Conservation (phyloP, 2,329 filamentous ascomycete species). For the Tolypocladium nubicola region DNA sequence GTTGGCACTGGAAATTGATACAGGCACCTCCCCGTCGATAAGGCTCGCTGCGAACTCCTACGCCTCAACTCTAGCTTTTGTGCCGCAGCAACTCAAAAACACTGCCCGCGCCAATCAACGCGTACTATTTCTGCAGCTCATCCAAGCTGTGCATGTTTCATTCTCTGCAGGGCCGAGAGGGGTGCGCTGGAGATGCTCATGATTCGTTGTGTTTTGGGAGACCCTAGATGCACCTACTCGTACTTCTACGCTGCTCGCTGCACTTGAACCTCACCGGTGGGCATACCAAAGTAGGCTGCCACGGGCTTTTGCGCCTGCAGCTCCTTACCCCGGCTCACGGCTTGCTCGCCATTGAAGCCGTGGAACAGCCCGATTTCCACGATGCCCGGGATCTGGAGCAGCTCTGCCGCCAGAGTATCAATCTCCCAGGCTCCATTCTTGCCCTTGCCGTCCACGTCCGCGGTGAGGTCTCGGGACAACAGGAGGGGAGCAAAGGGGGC, state of each 20-base stretch:
- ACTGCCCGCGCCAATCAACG: background rate
- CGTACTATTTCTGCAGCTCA: background rate
- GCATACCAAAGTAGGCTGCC: slow-evolving; percentile 90
- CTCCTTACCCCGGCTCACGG: slow-evolving; percentile 37
- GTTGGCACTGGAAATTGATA: background rate
- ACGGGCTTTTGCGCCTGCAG: slow-evolving; percentile 80
- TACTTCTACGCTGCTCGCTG: slow-evolving; percentile 9
- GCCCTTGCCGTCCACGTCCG: slow-evolving; percentile 39
- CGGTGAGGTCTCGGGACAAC: slow-evolving; percentile 41
- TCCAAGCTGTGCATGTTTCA: background rate
- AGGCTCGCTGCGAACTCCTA: background rate
- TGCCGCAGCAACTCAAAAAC: background rate
- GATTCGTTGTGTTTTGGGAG: background rate
- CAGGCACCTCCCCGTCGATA: background rate
- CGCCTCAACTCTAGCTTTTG: background rate
- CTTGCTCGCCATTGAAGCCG: slow-evolving; percentile 66
- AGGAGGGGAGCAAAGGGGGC: slow-evolving; percentile 74
- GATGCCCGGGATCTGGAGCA: slow-evolving; percentile 78
- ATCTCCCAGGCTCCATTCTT: slow-evolving; percentile 65
- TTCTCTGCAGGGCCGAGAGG: background rate
- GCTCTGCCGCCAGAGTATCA: slow-evolving; percentile 56
- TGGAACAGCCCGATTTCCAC: slow-evolving; percentile 88
- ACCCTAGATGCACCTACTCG: background rate
- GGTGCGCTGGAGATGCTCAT: background rate
- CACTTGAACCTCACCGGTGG: slow-evolving; percentile 52